These are phyloP conservation scores for Fusarium sublunatum DNA, from an alignment of 2,329 filamentous ascomycete species.

Conservation along the genomic window DNA sequence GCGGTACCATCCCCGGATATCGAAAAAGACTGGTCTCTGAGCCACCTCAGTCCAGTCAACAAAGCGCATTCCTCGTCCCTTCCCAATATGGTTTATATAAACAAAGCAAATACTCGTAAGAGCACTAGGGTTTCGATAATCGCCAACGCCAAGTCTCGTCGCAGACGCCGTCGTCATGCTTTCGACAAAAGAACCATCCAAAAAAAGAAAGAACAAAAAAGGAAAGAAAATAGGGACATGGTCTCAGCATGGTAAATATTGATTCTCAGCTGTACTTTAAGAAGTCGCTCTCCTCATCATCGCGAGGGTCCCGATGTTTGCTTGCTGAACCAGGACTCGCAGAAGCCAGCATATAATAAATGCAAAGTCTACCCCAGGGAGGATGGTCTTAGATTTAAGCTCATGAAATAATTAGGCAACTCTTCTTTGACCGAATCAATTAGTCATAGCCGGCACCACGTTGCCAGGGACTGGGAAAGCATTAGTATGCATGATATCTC, in stretches of 20 bases:
- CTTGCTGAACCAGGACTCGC: constrained; percentile 15
- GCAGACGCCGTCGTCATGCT: constrained; percentile 49
- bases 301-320: constrained; percentile 12
- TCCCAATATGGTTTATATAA: constrained; percentile 46
- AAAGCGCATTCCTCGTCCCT: constrained; percentile 37
- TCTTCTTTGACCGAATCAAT: constrained; percentile 30
- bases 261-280: constrained; percentile 13
- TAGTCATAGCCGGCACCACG: constrained; percentile 59
- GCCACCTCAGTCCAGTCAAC: constrained; percentile 38
- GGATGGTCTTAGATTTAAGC: constrained; percentile 27
- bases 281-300: constrained; percentile 16
- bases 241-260: constrained; percentile 23
- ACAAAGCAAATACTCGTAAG: constrained; percentile 47
- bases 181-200: constrained; percentile 40
- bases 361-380: constrained; percentile 24
- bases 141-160: constrained; percentile 47
- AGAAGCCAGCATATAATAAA: constrained; percentile 25
- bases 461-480: constrained; percentile 56
- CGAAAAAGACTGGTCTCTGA: constrained; percentile 31
- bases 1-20: constrained; percentile 26
- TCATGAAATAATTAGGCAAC: constrained; percentile 31
- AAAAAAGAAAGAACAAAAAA: constrained; percentile 20
- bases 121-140: constrained; percentile 43
- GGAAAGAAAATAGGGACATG: constrained; percentile 21
- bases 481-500: constrained; percentile 32